phyloP scores from a whole-genome alignment of 2,329 filamentous ascomycete genomes.

The Neofusicoccum sp. region DNA sequence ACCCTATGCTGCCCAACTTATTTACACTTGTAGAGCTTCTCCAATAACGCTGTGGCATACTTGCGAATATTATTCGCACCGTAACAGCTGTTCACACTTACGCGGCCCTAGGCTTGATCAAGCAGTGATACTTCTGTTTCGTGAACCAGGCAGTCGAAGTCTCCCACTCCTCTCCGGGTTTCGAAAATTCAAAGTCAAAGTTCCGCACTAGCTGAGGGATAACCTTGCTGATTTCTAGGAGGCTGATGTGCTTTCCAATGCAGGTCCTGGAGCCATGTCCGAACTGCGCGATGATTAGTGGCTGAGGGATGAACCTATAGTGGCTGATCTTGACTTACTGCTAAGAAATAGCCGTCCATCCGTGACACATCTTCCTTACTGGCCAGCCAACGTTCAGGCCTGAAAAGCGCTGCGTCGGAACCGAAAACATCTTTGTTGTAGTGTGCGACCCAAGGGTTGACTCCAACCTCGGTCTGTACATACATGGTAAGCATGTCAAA shows the following conservation, averaged over 20 bases:
- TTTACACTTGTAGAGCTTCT: no score
- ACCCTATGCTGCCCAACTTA: no score
- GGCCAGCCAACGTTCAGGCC: conserved; percentile 21
- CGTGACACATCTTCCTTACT: background rate
- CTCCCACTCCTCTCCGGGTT: background rate
- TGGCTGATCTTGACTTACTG: no score
- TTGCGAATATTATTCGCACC: no score
- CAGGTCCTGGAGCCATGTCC: conserved; percentile 21
- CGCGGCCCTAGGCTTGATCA: background rate
- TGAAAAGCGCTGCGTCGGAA: conserved; percentile 5
- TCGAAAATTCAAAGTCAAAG: conserved; percentile 19
- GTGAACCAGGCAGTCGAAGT: conserved; percentile 13
- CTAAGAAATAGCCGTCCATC: background rate
- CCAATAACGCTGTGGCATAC: no score
- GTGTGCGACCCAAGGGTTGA: conserved; percentile 31
- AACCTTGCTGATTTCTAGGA: conserved; percentile 21
- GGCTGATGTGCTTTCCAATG: conserved; percentile 20
- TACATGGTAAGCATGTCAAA: conserved; percentile 31
- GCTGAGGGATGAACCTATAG: no score
- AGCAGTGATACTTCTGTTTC: background rate
- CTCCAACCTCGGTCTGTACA: conserved; percentile 34
- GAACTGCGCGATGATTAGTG: conserved; percentile 17
- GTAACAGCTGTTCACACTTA: no score
- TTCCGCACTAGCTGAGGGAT: conserved; percentile 21
- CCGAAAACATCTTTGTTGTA: conserved; percentile 14